Base-by-base conservation (phyloP, 352 stramenopile species). In the Plasmopara viticola region DNA sequence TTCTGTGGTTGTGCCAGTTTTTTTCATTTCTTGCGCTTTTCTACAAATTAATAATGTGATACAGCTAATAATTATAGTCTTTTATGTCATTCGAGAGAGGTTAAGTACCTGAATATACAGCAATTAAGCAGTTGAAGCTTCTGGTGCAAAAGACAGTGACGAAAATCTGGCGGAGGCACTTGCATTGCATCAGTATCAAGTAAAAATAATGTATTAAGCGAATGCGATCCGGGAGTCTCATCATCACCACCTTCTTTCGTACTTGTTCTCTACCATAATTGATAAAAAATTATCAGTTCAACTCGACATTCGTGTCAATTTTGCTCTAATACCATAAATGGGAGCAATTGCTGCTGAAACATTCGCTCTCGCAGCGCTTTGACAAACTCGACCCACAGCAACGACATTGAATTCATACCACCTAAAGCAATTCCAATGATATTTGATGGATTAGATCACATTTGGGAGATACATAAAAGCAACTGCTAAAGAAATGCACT, bases 321-420 rank as follows among this genome's bases (percentile, higher is more conserved):
- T 25, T 25, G 20, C 20, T 25, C 20, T 53, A 64, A 25, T 56
- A 92, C 81, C 69, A 90, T 79, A n/a, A 78, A 77, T 10, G 82
- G 79, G 37, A 93, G 71, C 15, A 90, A 49, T 29, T 66, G 67
- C 20, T 85, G 72, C 44, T 83, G 64, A 34, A 74, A 85, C 75
- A 75, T 90, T 37, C 73, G 62, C 39, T 93, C 77, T 31, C 82
- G 66, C 28, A 93, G 48, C 2, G 62, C 62, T 49, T 87, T 90
- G 25, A 93, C 78, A 66, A 93, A 90, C 54, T 93, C 79, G 14
- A 90, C 78, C 82, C 82, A 93, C 34, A 93, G 46, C 17, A 88
- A 56, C 4, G 74, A 83, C 77, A 90, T 88, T 2, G 73, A 75
- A 43, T 85, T 84, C 12, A 93, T 65, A 0, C 78, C 66, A 44